Conservation (phyloP, 495 filamentous ascomycete genomes). For the Rusavskia elegans region DNA sequence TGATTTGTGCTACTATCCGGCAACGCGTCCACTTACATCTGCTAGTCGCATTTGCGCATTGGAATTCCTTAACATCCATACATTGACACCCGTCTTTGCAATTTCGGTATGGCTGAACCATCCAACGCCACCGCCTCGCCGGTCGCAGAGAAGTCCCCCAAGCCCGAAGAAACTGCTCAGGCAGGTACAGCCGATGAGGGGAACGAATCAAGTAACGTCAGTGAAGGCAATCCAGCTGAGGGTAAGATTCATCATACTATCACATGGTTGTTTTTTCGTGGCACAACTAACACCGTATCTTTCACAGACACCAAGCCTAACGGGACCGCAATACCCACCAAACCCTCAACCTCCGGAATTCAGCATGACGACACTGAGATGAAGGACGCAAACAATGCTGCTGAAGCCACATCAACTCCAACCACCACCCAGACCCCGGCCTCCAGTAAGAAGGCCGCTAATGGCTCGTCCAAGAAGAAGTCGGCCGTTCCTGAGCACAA, state of each 20-base stretch:
- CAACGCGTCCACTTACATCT: no score
- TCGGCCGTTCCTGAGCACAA: slow-evolving; percentile 54
- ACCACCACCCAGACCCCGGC: slow-evolving; percentile 19
- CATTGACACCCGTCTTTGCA: background rate
- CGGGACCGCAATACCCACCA: background rate
- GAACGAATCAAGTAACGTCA: background rate
- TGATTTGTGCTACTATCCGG: no score
- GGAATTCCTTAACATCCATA: no score
- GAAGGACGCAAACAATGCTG: slow-evolving; percentile 8
- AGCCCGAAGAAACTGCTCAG: background rate
- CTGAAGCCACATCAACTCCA: slow-evolving; percentile 13
- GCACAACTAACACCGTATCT: background rate
- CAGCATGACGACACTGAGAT: slow-evolving; percentile 19
- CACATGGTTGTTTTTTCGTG: background rate
- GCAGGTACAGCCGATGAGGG: background rate
- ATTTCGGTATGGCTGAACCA: background rate
- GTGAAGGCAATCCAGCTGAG: background rate
- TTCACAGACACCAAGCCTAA: background rate
- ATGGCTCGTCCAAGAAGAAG: slow-evolving; percentile 41
- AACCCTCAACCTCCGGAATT: background rate
- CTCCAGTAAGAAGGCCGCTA: slow-evolving; percentile 27
- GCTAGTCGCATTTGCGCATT: no score
- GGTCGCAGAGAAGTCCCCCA: background rate
- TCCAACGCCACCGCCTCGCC: background rate
- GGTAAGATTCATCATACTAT: background rate